A percentile compares a stretch with the other conserved stretches of the same genome.
Evolutionary conservation across 2,329 filamentous ascomycete species (phyloP).

Genomic region (Amesomyces nigricolor): DNA sequence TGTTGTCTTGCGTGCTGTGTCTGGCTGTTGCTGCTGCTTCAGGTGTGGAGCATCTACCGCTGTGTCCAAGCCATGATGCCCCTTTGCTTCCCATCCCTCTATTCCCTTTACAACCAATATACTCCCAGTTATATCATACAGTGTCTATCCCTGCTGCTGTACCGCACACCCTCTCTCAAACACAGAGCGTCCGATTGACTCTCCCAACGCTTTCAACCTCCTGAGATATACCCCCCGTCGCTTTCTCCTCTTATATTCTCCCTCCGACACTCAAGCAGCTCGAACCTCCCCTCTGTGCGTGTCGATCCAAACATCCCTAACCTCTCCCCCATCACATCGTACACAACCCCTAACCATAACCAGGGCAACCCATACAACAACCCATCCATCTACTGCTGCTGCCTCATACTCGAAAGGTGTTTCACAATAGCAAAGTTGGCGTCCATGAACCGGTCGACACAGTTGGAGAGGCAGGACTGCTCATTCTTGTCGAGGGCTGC

Average conservation of each 20-base stretch:
- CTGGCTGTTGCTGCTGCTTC: background rate
- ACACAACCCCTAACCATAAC: no score
- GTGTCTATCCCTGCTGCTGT: background rate
- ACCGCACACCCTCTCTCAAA: background rate
- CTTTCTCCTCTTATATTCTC: no score
- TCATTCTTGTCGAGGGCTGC: constrained; percentile 70
- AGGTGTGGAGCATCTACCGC: no score
- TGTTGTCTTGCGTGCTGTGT: background rate
- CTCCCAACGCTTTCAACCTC: background rate
- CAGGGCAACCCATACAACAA: no score
- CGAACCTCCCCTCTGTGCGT: no score
- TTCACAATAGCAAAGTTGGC: constrained; percentile 78
- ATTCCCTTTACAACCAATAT: background rate
- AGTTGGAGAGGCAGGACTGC: constrained; percentile 82
- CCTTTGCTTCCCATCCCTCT: background rate
- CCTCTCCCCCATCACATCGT: no score
- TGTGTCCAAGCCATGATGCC: no score
- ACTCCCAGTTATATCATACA: constrained; percentile 7
- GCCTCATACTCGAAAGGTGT: constrained; percentile 64
- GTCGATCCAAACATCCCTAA: no score
- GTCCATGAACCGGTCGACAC: constrained; percentile 90
- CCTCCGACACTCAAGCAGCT: no score
- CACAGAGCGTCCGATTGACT: no score
- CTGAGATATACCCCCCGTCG: no score
- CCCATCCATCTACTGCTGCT: constrained; percentile 17